Conservation (phyloP, 2,329 filamentous ascomycete genomes). For the Diaporthe capsici region DNA sequence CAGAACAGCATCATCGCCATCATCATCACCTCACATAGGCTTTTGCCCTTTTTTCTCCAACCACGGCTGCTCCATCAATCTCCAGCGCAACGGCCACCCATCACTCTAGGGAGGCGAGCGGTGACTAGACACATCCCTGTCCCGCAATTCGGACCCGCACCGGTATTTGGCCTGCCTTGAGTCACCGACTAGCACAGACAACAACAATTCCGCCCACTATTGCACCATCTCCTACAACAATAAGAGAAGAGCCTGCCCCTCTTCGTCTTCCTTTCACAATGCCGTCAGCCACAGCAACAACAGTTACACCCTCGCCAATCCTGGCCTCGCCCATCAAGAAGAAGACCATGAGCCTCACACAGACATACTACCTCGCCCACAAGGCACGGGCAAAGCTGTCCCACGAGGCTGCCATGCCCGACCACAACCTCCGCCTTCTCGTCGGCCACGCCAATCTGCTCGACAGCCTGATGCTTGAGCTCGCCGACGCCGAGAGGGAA, state of each 20-base stretch:
- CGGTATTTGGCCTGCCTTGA: constrained; percentile 40
- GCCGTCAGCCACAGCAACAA: constrained; percentile 49
- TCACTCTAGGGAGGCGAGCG: constrained; percentile 30
- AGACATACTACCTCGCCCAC: constrained; percentile 98
- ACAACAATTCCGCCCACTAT: constrained; percentile 44
- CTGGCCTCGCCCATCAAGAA: constrained; percentile 64
- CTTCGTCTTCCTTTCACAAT: constrained; percentile 48
- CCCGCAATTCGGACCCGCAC: constrained; percentile 41
- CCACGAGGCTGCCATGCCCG: constrained; percentile 87
- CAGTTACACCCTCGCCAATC: constrained; percentile 43
- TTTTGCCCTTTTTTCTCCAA: constrained; percentile 17
- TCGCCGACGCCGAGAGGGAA: constrained; percentile 93
- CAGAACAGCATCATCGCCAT: constrained; percentile 10
- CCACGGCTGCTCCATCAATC: not conserved
- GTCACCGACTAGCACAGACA: constrained; percentile 40
- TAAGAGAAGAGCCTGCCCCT: constrained; percentile 42
- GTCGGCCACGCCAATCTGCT: constrained; percentile 99
- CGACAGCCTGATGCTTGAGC: constrained; percentile 89
- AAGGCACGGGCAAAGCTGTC: constrained; percentile 97
- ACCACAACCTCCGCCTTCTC: constrained; percentile 94
- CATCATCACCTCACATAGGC: constrained; percentile 24
- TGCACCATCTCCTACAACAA: constrained; percentile 47
- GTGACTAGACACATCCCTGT: constrained; percentile 36
- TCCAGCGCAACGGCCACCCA: not conserved
- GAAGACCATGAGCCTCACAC: constrained; percentile 96